phyloP scores from a whole-genome alignment of 139 green algal species.

The Coccomyxa sp. region DNA sequence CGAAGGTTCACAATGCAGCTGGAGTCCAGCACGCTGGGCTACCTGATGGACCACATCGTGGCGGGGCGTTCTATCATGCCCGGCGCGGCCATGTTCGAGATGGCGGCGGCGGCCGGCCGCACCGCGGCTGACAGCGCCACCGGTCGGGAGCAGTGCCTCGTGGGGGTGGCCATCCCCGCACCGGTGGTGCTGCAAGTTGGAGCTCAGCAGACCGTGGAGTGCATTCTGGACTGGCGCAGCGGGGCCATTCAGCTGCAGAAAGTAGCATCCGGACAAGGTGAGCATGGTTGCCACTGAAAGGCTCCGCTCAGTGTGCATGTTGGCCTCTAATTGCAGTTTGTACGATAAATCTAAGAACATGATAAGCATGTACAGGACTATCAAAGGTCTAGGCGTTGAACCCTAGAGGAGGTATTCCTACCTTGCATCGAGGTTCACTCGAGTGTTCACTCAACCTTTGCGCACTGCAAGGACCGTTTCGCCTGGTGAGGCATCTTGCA shows the following conservation, averaged over 20 bases:
- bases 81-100: slow-evolving; percentile 59
- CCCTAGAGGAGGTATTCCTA: too few relatives aligned
- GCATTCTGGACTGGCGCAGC: slow-evolving; percentile 7
- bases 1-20: not conserved
- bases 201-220: not conserved
- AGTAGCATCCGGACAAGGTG: too few relatives aligned
- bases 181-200: slow-evolving; percentile 21
- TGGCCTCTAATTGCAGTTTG: too few relatives aligned
- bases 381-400: too few relatives aligned
- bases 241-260: not conserved
- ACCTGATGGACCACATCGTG: slow-evolving; percentile 63
- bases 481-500: too few relatives aligned
- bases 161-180: slow-evolving; percentile 32
- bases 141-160: not conserved
- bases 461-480: too few relatives aligned
- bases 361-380: too few relatives aligned
- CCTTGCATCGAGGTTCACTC: too few relatives aligned
- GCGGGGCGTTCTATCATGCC: slow-evolving; percentile 54
- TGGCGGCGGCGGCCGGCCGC: slow-evolving; percentile 25
- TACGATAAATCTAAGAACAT: too few relatives aligned
- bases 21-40: slow-evolving; percentile 19
- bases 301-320: too few relatives aligned
- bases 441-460: too few relatives aligned
- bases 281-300: too few relatives aligned
- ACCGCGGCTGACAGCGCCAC: not conserved